Evolutionary conservation across 192 early-diverging fungal genomes (phyloP), one percentile per base, ranked within the genome.

Genomic region (Coemansia sp.): DNA sequence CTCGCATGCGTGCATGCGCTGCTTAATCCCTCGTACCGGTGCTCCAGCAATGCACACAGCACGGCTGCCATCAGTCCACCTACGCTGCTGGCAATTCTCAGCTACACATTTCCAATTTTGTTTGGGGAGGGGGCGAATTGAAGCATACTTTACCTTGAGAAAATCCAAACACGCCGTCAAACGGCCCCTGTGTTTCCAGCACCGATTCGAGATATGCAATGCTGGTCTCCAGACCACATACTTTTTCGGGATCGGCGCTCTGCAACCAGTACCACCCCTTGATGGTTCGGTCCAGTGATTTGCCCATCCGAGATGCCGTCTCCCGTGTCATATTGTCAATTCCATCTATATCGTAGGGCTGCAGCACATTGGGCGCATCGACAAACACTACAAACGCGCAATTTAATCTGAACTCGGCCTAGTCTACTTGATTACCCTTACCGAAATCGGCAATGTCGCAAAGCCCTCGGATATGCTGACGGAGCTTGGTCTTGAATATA

Each of bases 101-200:
- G 20, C 16, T 17, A 12, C n/a, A n/a, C n/a, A n/a, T n/a, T n/a
- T n/a, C n/a, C n/a, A n/a, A n/a, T n/a, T n/a, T n/a, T n/a, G n/a
- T n/a, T n/a, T n/a, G n/a, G n/a, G n/a, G n/a, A n/a, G n/a, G n/a
- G n/a, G n/a, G n/a, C n/a, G n/a, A n/a, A n/a, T n/a, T n/a, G n/a
- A n/a, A n/a, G n/a, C n/a, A n/a, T n/a, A n/a, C n/a, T 37, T 48
- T 68, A 47, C 59, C 76, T 62, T 79, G 76, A 0, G 69, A 72
- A 23, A 79, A 79, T 2, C 76, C 76, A 31, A 79, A 43, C 3
- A 79, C 44, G 0, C 69, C 76, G 42, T 79, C 76, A 47, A 72
- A 79, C 38, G 76, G 76, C 0, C 76, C 76, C 15, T 66, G 69
- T 0, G 54, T 20, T 1, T 53, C 40, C n/a, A 79, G 54, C 3